Base-by-base conservation (phyloP, 768 basidiomycete genomes). In the Strobilomyces dryophilus region DNA sequence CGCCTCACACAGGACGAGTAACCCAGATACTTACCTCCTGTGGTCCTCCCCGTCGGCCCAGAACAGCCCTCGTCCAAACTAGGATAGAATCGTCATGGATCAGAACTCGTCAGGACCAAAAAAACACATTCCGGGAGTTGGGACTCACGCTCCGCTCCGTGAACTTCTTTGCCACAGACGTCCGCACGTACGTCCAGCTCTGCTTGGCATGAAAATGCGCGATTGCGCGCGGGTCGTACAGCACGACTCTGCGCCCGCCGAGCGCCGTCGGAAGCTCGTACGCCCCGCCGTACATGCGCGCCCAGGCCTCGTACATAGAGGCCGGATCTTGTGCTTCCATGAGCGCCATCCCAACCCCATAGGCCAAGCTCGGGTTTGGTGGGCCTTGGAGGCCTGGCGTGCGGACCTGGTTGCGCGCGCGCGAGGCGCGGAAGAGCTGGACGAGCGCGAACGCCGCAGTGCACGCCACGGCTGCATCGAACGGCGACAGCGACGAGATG, bases 31-130 rank as follows among this genome's bases (percentile, higher is more conserved):
- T 53, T 47, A 71, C 78, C 77, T 68, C 41, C 65, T 68, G 47
- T 81, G 79, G 47, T 66, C 72, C n/a, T 79, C 79, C 11, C 75
- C 72, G 34, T 74, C 66, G 1, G 62, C 54, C 54, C 47, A 60
- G 11, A 64, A 32, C 2, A 75, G 37, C 2, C 73, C 71, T n/a
- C 58, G 61, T 3, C 74, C 73, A 27, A 59, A 48, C 51, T 60
- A 20, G 7, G 17, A 39, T 18, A n/a, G 17, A 4, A 39, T 8
- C n/a, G 18, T 5, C 17, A n/a, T 4, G 4, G 29, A 29, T 29
- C 29, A 29, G 29, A 29, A 29, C 43, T n/a, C n/a, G 43, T 27
- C 1, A 15, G 8, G 11, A 9, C 3, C 9, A 11, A 20, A 39
- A 17, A n/a, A 18, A 8, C 31, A 32, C 15, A 36, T 24, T 24